Evolutionary conservation across 108 stramenopile species (phyloP), one percentile per base, ranked within the genome.

Genomic region (Cyclotella choctawhatcheeana): DNA sequence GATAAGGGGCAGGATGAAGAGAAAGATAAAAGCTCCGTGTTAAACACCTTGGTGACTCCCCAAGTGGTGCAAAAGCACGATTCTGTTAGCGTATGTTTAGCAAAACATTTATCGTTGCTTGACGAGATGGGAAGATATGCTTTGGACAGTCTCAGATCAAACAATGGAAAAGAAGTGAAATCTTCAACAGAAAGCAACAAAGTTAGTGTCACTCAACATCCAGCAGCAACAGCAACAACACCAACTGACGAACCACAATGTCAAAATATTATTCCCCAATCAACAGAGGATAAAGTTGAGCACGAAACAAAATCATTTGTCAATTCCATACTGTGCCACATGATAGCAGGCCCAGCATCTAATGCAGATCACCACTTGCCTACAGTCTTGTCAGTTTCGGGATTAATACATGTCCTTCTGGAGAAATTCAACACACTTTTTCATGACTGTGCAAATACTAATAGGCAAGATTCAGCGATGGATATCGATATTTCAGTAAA

Each of bases 51-150:
- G 12, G 47, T 48, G 47, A 50, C 20, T 76, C 25, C 53, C 26
- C 14, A 10, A 37, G 24, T 40, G 33, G 7, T 3, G 32, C n/a
- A n/a, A n/a, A 43, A 32, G 31, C 17, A 30, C 10, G 72, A 73
- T 58, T 69, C 72, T 50, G 51, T 51, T 10, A 20, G 54, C 6
- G 48, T 48, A 45, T 52, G 79, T 3, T 3, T 81, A 18, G 72
- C 64, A 18, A 45, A 53, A 22, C 59, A 68, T 43, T 64, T 81
- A 37, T 52, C 73, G 2, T 44, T 55, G 51, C 40, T 72, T 5
- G 67, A 73, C 34, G 79, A 81, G 31, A 73, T 73, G 67, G 67
- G 72, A 30, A 73, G 67, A 20, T 68, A 73, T 58, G 44, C 62
- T 22, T 3, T 58, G 51, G 48, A 18, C 31, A 12, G 21, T 45